Conservation (phyloP, 176 grass and related monocot genomes). For the Cenchrus americanus region DNA sequence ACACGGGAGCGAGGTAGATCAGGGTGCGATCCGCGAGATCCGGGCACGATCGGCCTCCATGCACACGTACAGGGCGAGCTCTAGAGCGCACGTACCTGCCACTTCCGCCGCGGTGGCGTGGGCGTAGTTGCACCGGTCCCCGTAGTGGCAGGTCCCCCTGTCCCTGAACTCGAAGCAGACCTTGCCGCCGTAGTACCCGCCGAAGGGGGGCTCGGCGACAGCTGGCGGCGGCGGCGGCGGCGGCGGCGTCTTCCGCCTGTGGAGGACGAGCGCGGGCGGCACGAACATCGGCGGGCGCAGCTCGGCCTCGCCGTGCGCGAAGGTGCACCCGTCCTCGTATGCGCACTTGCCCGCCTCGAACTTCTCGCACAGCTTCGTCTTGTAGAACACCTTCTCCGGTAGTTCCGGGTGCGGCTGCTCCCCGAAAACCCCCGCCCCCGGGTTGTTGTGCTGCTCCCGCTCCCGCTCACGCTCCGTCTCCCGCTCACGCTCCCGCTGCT, state of each 20-base stretch:
- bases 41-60: constrained; percentile 38
- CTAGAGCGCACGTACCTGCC: neutral
- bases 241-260: neutral
- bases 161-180: constrained; percentile 52
- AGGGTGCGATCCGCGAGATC: constrained; percentile 24
- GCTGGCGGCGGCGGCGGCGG: neutral
- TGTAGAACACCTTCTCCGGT: constrained; percentile 50
- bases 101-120: constrained; percentile 16
- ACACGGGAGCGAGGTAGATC: neutral
- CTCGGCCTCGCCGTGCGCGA: constrained; percentile 61
- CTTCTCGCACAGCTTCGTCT: constrained; percentile 60
- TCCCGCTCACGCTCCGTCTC: neutral
- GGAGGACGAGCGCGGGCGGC: neutral
- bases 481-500: neutral
- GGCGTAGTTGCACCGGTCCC: constrained; percentile 46
- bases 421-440: neutral
- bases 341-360: constrained; percentile 37
- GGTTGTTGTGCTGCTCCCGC: neutral
- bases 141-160: constrained; percentile 43
- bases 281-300: constrained; percentile 42
- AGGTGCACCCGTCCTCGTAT: constrained; percentile 54
- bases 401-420: neutral
- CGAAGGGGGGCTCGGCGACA: neutral
- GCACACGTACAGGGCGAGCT: constrained; percentile 30
- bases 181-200: constrained; percentile 8